Evolutionary conservation across 495 filamentous ascomycete genomes (phyloP).

Genomic region (Cercophora samala): DNA sequence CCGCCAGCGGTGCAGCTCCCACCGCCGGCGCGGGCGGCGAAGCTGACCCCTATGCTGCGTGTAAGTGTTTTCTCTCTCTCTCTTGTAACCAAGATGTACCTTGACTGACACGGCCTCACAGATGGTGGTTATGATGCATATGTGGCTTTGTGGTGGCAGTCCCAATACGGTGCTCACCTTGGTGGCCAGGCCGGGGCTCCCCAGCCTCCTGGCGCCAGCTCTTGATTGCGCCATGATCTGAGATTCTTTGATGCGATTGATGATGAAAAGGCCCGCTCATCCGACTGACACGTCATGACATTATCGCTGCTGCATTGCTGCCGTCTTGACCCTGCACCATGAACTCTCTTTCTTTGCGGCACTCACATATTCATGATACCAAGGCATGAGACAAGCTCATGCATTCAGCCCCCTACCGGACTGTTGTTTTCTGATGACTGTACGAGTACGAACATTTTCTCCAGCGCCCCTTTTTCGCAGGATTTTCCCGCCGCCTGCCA

Average conservation of each 20-base stretch:
- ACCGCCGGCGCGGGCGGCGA: conserved; percentile 23
- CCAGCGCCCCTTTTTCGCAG: neutral
- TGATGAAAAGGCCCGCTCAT: conserved; percentile 27
- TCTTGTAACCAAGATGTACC: neutral
- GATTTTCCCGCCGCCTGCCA: conserved; percentile 15
- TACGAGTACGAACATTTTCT: conserved; percentile 17
- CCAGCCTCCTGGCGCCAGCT: conserved; percentile 27
- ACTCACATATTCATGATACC: conserved; percentile 16
- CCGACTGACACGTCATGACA: conserved; percentile 28
- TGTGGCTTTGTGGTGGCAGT: conserved; percentile 35
- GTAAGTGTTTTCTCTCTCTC: conserved; percentile 22
- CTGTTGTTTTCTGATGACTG: conserved; percentile 22
- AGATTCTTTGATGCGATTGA: conserved; percentile 29
- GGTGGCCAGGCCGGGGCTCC: conserved; percentile 25
- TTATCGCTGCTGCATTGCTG: conserved; percentile 20
- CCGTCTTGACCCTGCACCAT: conserved; percentile 22
- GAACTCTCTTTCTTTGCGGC: conserved; percentile 10
- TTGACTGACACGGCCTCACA: conserved; percentile 5
- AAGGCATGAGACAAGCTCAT: conserved; percentile 13
- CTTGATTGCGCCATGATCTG: conserved; percentile 27
- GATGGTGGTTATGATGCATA: conserved; percentile 38
- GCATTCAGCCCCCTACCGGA: conserved; percentile 3
- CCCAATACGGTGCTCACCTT: conserved; percentile 28
- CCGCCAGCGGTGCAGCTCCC: conserved; percentile 22
- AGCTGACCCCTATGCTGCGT: conserved; percentile 35